Percentiles rank a stretch among this genome's conserved stretches.
Conservation (phyloP, 129 eudicot species). For the Saussurea involucrata region DNA sequence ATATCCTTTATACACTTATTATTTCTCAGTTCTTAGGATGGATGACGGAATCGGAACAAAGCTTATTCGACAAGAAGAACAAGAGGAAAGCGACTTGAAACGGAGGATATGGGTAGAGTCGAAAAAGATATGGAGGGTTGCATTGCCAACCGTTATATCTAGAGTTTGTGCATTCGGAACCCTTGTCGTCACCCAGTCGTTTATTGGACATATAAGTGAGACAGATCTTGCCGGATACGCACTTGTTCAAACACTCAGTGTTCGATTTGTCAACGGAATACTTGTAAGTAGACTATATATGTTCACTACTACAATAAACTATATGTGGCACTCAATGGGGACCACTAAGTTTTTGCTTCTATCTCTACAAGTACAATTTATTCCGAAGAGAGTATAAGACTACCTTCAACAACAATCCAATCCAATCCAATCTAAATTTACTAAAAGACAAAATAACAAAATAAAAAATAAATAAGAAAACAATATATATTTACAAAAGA, state of each 20-base stretch:
- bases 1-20: no score
- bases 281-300: not conserved
- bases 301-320: no score
- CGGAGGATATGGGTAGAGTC: slow-evolving; percentile 28
- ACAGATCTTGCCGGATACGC: not conserved
- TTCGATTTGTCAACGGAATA: not conserved
- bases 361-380: not conserved
- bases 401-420: no score
- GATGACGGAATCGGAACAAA: not conserved
- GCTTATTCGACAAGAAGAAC: not conserved
- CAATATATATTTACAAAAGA: no score
- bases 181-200: slow-evolving; percentile 41
- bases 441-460: no score
- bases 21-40: not conserved
- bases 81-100: not conserved
- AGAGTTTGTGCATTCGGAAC: slow-evolving; percentile 24
- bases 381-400: no score
- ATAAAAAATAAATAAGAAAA: no score
- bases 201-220: slow-evolving; percentile 41
- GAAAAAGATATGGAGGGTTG: slow-evolving; percentile 41
- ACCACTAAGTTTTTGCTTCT: not conserved
- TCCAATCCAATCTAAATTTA: no score
- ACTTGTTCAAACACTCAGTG: not conserved
- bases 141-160: slow-evolving; percentile 30
- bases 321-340: no score